Percentiles rank a stretch among this genome's conserved stretches.
Evolutionary conservation across 2,329 filamentous ascomycete species (phyloP).

Genomic region (Hypomyces rosellus): DNA sequence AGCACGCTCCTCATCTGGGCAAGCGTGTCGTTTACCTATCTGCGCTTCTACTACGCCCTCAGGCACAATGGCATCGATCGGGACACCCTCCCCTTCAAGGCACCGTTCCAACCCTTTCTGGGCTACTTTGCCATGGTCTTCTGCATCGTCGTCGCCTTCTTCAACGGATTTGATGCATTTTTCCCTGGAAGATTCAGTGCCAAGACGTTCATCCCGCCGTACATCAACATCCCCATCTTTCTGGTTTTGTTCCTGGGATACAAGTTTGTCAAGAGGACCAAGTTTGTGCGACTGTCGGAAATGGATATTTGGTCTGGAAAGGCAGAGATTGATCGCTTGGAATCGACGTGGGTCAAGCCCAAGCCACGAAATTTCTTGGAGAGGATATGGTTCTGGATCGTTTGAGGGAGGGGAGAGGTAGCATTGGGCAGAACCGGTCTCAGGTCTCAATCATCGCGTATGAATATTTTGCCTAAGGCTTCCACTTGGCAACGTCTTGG

Average conservation of each 20-base stretch:
- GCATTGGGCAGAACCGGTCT: no score
- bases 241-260: slow-evolving; percentile 54
- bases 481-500: no score
- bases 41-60: slow-evolving; percentile 63
- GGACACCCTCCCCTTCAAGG: slow-evolving; percentile 58
- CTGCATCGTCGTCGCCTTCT: slow-evolving; percentile 60
- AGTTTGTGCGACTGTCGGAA: slow-evolving; percentile 30
- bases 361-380: slow-evolving; percentile 32
- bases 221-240: slow-evolving; percentile 65
- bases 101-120: slow-evolving; percentile 60
- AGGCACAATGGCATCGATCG: slow-evolving; percentile 58
- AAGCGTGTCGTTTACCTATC: slow-evolving; percentile 60
- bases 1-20: slow-evolving; percentile 65
- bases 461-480: no score
- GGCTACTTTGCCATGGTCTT: slow-evolving; percentile 57
- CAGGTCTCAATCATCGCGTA: no score
- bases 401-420: slow-evolving; percentile 14
- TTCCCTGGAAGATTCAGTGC: slow-evolving; percentile 44
- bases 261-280: slow-evolving; percentile 60
- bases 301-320: slow-evolving; percentile 38
- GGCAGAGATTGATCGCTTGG: slow-evolving; percentile 31
- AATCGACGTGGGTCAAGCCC: slow-evolving; percentile 30
- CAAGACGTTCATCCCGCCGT: slow-evolving; percentile 56
- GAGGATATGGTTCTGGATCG: slow-evolving; percentile 36
- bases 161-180: slow-evolving; percentile 69